A percentile compares a stretch with the other conserved stretches of the same genome.
These are phyloP conservation scores for Aotearoamyces nothofagi DNA, from an alignment of 2,329 filamentous ascomycete genomes.

Conservation along the genomic window DNA sequence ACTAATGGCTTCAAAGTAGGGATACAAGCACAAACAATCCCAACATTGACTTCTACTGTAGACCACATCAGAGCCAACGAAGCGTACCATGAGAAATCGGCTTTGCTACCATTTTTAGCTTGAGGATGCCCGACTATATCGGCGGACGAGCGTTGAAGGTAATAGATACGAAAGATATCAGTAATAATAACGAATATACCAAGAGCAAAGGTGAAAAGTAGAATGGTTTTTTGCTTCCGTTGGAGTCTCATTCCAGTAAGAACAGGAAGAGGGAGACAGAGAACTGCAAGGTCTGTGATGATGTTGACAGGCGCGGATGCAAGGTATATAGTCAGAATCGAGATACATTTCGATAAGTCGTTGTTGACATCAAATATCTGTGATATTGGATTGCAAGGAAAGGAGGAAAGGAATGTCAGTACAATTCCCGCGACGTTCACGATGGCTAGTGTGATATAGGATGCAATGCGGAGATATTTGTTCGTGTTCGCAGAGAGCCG, in stretches of 20 bases:
- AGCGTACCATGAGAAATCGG: conserved; percentile 55
- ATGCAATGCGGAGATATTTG: conserved; percentile 60
- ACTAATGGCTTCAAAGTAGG: conserved; percentile 81
- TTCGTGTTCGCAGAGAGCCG: conserved; percentile 62
- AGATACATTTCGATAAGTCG: conserved; percentile 4
- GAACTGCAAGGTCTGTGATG: conserved; percentile 71
- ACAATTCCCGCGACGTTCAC: conserved; percentile 66
- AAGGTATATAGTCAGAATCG: conserved; percentile 46
- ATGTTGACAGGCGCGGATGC: conserved; percentile 78
- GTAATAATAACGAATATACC: conserved; percentile 76
- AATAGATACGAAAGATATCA: conserved; percentile 77
- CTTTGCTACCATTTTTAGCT: conserved; percentile 25
- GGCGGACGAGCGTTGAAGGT: conserved; percentile 45
- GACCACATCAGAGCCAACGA: conserved; percentile 89
- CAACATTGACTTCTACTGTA: conserved; percentile 78
- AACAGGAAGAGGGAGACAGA: conserved; percentile 75
- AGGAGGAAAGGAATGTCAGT: conserved; percentile 70
- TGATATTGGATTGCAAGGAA: conserved; percentile 63
- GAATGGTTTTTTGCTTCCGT: conserved; percentile 67
- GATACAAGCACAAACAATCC: conserved; percentile 88
- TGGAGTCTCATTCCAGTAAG: conserved; percentile 72
- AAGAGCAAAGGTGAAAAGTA: conserved; percentile 71
- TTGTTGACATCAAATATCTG: conserved; percentile 22
- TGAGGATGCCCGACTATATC: background rate
- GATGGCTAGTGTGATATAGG: conserved; percentile 57